These are phyloP conservation scores for Brassica napus DNA, from an alignment of 345 rosid species.

Conservation along the genomic window Da-Ae NC_063436.1:1757501-1758000, in stretches of 20 bases:
- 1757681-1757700: too few relatives aligned
- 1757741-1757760: background rate
- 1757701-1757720: too few relatives aligned
- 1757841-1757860: slow-evolving; percentile 1
- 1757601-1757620: too few relatives aligned
- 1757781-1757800: too few relatives aligned
- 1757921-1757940: slow-evolving; percentile 16
- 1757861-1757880: background rate
- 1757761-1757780: background rate
- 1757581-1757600: background rate
- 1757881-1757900: slow-evolving; percentile 30
- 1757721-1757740: background rate
- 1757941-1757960: slow-evolving; percentile 18
- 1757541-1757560: too few relatives aligned
- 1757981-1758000: slow-evolving; percentile 35
- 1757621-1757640: background rate
- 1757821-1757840: background rate
- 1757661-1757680: background rate
- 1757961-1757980: slow-evolving; percentile 16
- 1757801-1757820: background rate
- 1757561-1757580: too few relatives aligned
- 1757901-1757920: slow-evolving; percentile 28
- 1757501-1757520: too few relatives aligned
- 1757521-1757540: too few relatives aligned
- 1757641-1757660: background rate